phyloP scores from a whole-genome alignment of 345 rosid genomes.

The Ceriops decandra region DNA sequence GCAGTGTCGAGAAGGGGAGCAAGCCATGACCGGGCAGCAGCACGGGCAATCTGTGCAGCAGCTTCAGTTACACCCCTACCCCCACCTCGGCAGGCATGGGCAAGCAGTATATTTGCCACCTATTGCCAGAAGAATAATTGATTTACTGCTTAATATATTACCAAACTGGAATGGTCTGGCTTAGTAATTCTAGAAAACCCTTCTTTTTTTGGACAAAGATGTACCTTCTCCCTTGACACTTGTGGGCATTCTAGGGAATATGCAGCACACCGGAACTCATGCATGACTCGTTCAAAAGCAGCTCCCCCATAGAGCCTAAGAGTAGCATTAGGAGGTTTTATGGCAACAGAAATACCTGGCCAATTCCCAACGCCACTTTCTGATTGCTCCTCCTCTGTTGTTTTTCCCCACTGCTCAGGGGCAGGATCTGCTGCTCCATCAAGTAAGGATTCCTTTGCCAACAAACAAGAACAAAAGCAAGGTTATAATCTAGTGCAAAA shows the following conservation, averaged over 20 bases:
- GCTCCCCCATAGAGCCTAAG: conserved; percentile 98
- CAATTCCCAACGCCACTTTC: conserved; percentile 91
- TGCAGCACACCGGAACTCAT: conserved; percentile 92
- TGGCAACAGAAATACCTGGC: conserved; percentile 74
- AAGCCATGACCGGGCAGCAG: conserved; percentile 96
- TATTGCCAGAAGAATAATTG: conserved; percentile 24
- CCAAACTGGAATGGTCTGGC: conserved; percentile 9
- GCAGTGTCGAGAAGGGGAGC: conserved; percentile 96
- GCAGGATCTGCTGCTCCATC: conserved; percentile 99
- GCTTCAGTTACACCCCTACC: conserved; percentile 90
- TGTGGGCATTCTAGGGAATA: conserved; percentile 93
- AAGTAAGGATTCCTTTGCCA: conserved; percentile 68
- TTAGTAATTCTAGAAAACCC: not conserved
- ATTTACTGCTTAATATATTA: not conserved
- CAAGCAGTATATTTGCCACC: conserved; percentile 94
- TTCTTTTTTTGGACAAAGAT: not conserved
- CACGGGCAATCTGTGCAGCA: conserved; percentile 90
- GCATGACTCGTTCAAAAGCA: conserved; percentile 93
- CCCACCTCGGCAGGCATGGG: conserved; percentile 91
- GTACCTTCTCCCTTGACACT: conserved; percentile 92
- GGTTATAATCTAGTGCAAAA: conserved; percentile 10
- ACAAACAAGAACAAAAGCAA: conserved; percentile 18
- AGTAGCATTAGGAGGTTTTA: conserved; percentile 86
- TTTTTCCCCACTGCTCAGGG: conserved; percentile 97
- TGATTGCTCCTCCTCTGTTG: conserved; percentile 75